Evolutionary conservation across 164 flowering plant genomes (phyloP).

Genomic region (Protea cynaroides): DNA sequence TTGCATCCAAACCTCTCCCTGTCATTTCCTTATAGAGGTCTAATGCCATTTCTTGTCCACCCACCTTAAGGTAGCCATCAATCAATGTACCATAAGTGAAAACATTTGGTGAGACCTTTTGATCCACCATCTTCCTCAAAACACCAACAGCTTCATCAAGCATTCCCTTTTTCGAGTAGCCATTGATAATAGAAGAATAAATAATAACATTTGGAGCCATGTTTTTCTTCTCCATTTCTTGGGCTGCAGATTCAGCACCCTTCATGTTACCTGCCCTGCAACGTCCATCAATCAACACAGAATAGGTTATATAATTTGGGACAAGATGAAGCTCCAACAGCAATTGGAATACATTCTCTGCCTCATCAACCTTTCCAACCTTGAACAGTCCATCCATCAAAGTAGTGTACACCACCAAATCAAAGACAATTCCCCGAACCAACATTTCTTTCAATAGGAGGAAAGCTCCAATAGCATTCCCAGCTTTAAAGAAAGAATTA

Average conservation of each 20-base stretch:
- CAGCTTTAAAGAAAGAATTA: constrained; percentile 49
- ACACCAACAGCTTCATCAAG: constrained; percentile 48
- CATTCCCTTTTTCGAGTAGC: constrained; percentile 57
- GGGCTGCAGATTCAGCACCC: constrained; percentile 39
- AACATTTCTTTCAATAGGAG: constrained; percentile 55
- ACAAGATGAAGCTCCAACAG: constrained; percentile 29
- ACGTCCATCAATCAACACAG: constrained; percentile 64
- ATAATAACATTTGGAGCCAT: constrained; percentile 48
- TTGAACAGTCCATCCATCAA: constrained; percentile 82
- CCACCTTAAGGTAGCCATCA: constrained; percentile 65
- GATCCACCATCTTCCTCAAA: constrained; percentile 42
- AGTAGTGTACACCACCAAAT: constrained; percentile 52
- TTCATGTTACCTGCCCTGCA: constrained; percentile 65
- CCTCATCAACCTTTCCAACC: constrained; percentile 54
- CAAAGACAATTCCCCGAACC: constrained; percentile 58
- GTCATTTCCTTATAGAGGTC: constrained; percentile 60
- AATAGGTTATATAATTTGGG: constrained; percentile 57
- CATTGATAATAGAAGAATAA: constrained; percentile 63
- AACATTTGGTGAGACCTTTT: constrained; percentile 52
- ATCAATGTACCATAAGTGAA: constrained; percentile 49
- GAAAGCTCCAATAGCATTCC: constrained; percentile 33
- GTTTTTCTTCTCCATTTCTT: constrained; percentile 52
- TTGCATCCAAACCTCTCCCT: constrained; percentile 41
- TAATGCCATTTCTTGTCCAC: constrained; percentile 49
- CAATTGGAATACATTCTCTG: constrained; percentile 44